Evolutionary conservation across 768 basidiomycete species (phyloP).

Genomic region (Crucibulum laeve): DNA sequence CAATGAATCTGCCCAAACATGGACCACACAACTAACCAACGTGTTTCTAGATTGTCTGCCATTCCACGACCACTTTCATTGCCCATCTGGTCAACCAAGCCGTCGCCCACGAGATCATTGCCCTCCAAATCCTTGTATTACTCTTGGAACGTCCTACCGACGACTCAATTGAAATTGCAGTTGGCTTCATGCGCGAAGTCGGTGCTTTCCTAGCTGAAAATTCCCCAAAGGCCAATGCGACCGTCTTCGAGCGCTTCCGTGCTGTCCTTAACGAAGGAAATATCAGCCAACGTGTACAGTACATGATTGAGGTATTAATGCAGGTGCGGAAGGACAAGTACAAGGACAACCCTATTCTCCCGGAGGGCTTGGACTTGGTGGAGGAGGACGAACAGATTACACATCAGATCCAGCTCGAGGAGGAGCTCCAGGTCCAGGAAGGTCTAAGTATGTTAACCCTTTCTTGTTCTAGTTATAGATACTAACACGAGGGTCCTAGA

Average conservation of each 20-base stretch:
- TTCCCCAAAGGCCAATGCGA: conserved; percentile 92
- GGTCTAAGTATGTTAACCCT: conserved; percentile 69
- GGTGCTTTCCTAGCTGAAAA: conserved; percentile 93
- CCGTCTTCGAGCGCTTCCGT: conserved; percentile 94
- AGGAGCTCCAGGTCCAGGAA: conserved; percentile 92
- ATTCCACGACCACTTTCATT: conserved; percentile 88
- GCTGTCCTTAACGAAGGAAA: conserved; percentile 92
- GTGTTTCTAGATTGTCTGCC: conserved; percentile 74
- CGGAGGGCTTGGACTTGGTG: conserved; percentile 93
- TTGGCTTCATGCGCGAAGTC: conserved; percentile 96
- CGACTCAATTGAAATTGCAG: conserved; percentile 97
- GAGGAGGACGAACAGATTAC: conserved; percentile 99
- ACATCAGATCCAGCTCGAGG: conserved; percentile 88
- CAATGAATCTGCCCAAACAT: conserved; percentile 5
- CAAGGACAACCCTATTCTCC: conserved; percentile 95
- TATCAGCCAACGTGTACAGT: conserved; percentile 96
- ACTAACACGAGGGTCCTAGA: conserved; percentile 41
- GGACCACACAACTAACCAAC: conserved; percentile 1
- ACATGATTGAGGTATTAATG: conserved; percentile 99
- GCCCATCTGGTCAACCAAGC: conserved; percentile 92
- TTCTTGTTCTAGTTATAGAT: background rate
- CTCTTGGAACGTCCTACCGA: conserved; percentile 94
- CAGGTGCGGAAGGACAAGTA: conserved; percentile 98
- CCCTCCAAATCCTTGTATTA: conserved; percentile 93
- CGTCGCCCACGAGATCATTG: conserved; percentile 91